phyloP scores from a whole-genome alignment of 2,329 filamentous ascomycete species.

The Phyllosticta citrichinensis region DNA sequence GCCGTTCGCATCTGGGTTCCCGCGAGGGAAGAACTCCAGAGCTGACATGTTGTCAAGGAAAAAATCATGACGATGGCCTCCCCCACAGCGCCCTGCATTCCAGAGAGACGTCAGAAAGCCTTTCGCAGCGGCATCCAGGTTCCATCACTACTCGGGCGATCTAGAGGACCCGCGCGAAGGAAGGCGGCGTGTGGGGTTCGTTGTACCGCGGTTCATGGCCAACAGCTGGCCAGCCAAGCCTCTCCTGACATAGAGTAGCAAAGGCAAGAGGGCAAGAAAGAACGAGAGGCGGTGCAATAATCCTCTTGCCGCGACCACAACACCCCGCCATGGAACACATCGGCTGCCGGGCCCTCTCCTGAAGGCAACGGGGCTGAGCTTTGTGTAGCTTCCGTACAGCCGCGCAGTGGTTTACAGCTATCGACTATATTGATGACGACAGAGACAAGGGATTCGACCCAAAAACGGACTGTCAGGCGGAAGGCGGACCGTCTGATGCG shows the following conservation, averaged over 20 bases:
- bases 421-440: neutral
- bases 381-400: too few relatives aligned
- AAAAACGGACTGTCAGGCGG: neutral
- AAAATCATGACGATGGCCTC: neutral
- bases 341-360: neutral
- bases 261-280: neutral
- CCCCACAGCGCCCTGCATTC: neutral
- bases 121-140: neutral
- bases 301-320: neutral
- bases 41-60: neutral
- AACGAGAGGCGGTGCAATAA: neutral
- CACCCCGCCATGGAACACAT: neutral
- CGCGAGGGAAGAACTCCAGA: neutral
- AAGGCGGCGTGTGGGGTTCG: neutral
- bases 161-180: neutral
- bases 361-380: neutral
- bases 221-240: neutral
- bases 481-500: neutral
- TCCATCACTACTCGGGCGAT: neutral
- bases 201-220: neutral
- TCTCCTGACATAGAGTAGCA: neutral
- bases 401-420: neutral
- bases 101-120: neutral
- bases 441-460: neutral
- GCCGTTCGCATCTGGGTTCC: neutral